Evolutionary conservation across 2,329 filamentous ascomycete genomes (phyloP), one percentile per base, ranked within the genome.

Genomic region (Cladorrhinum sp.): DNA sequence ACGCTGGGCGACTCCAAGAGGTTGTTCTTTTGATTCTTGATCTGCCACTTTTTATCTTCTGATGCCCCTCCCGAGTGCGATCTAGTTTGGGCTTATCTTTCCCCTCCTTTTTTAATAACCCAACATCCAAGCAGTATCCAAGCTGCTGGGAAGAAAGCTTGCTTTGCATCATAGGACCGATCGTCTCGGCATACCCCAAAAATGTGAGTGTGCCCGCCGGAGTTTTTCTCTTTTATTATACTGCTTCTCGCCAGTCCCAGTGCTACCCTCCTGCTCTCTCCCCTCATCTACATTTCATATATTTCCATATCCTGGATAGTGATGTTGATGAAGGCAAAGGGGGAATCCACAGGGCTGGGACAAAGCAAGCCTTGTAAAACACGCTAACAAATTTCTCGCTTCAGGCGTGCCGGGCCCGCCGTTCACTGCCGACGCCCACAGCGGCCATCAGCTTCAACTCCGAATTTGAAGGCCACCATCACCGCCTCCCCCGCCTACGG

Each of bases 211-310:
- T 39, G 36, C 30, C 36, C 36, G 4, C 36, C 36, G 36, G 36
- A 42, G 36, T 14, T 42, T 42, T 42, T 10, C 18, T 20, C 10
- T 20, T 46, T 46, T 46, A 20, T 54, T 54, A 20, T 30, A 16
- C 28, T 36, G 16, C 48, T 46, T 48, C 23, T 20, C 42, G 18
- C 57, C 20, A 21, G 18, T 46, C 24, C 33, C 57, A 52, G 16
- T 46, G 20, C 49, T 39, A 52, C 50, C 57, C 36, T 30, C 23
- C 50, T 48, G 8, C 12, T 48, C 55, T 46, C 48, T 30, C 20
- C 49, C 30, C 53, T 55, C 51, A 60, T 63, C 56, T 58, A 63
- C 28, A 30, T 33, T 58, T 28, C 58, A 62, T 55, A 62, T 55
- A 24, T 55, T 50, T 33, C 18, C 58, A 62, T 58, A 24, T 57